Evolutionary conservation across 2,329 filamentous ascomycete genomes (phyloP).

Genomic region (Colletotrichum eremochloae): DNA sequence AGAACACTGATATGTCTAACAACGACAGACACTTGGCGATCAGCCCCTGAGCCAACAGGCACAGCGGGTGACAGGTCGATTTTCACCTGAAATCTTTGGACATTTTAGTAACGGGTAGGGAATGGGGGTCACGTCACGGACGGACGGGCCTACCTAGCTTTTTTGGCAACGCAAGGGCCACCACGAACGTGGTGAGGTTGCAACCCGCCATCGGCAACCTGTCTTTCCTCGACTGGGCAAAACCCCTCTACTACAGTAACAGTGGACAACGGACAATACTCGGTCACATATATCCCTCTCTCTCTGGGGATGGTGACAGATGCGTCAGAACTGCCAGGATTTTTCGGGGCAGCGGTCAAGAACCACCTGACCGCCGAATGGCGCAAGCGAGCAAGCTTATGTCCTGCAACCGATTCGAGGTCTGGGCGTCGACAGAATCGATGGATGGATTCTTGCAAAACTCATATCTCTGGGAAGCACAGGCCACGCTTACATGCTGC

Average conservation of each 20-base stretch:
- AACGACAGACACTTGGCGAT: slow-evolving; percentile 19
- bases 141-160: slow-evolving; percentile 13
- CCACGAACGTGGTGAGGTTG: slow-evolving; percentile 42
- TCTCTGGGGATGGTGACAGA: background rate
- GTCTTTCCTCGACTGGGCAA: slow-evolving; percentile 37
- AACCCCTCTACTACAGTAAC: slow-evolving; percentile 8
- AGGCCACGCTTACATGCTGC: background rate
- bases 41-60: slow-evolving; percentile 19
- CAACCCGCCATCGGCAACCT: slow-evolving; percentile 38
- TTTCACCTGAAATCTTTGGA: slow-evolving; percentile 1
- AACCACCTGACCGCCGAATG: background rate
- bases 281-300: slow-evolving; percentile 26
- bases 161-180: slow-evolving; percentile 15
- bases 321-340: background rate
- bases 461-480: background rate
- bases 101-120: background rate
- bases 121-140: slow-evolving; percentile 14
- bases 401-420: background rate
- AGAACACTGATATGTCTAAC: slow-evolving; percentile 15
- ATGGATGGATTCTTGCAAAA: background rate
- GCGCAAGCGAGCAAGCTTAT: background rate
- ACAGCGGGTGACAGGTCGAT: background rate
- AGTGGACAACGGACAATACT: slow-evolving; percentile 14
- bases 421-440: background rate
- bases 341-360: background rate